Base-by-base conservation (phyloP, 306 rosid species). In the Citrullus colocynthis region DNA sequence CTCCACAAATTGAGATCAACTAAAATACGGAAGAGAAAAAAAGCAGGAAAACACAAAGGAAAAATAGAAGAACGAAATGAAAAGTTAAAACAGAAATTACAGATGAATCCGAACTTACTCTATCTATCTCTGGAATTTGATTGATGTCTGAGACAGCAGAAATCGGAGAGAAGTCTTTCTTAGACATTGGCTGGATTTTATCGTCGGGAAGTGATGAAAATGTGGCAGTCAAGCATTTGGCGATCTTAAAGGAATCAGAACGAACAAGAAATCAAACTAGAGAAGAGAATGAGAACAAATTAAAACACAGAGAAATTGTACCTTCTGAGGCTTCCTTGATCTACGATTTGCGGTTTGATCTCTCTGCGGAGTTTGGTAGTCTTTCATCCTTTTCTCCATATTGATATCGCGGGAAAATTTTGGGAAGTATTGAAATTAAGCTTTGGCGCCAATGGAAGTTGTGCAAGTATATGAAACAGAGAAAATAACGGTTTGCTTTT, bases 311-410 rank as follows among this genome's bases (percentile, higher is more conserved):
- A 4, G 3, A 41, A 59, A 52, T 54, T 18, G 6, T 54, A 78
- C 81, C 81, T 78, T 78, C 65, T 36, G 81, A 78, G 81, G 81
- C 17, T 65, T 51, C 54, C 45, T 78, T 30, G 56, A 65, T 66
- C 55, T 51, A 41, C 76, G 76, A 65, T 56, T 65, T 10, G 72
- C 28, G 8, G 32, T 44, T 3, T 17, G 74, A 32, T 62, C 80
- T 17, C 7, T 56, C 49, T 34, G 65, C 18, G 66, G 65, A 18
- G 65, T 75, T 36, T 34, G 36, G 34, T 0, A 37, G 0, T 75
- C 52, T 56, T 39, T 75, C 66, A 37, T 45, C 74, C 44, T 77
- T 44, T 16, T 62, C 59, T 62, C 55, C 73, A 59, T 58, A 6
- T 61, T 60, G 48, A 48, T 14, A 4, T 17, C 77, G 80, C 74